Conservation (phyloP, 2,329 filamentous ascomycete genomes). For the Acarospora socialis region DNA sequence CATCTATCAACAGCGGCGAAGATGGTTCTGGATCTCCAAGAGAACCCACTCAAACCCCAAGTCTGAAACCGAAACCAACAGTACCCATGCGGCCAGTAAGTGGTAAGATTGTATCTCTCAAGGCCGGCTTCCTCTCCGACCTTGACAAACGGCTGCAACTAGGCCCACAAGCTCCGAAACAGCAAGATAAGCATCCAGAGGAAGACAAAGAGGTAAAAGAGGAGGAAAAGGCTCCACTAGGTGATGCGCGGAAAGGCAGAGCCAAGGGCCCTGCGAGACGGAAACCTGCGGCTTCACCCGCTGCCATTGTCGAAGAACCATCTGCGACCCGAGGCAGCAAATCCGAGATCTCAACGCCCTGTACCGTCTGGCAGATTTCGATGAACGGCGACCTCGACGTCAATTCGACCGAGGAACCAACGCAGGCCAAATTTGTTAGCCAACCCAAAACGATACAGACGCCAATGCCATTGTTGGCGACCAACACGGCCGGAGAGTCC, state of each 20-base stretch:
- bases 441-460: conserved; percentile 12
- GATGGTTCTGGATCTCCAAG: conserved; percentile 20
- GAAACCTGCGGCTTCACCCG: conserved; percentile 47
- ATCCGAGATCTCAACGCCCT: conserved; percentile 22
- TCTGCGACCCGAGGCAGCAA: conserved; percentile 17
- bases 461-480: conserved; percentile 14
- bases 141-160: conserved; percentile 78
- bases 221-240: conserved; percentile 61
- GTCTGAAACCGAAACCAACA: conserved; percentile 62
- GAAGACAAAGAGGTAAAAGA: conserved; percentile 42
- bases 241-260: conserved; percentile 78
- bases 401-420: conserved; percentile 6
- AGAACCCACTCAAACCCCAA: too few species aligned
- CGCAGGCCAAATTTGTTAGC: conserved; percentile 2
- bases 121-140: conserved; percentile 85
- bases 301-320: conserved; percentile 24
- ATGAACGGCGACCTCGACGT: conserved; percentile 26
- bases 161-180: conserved; percentile 68
- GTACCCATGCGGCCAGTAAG: conserved; percentile 66
- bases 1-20: conserved; percentile 22
- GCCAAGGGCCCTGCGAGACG: conserved; percentile 76
- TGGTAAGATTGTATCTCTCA: conserved; percentile 78
- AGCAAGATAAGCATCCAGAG: conserved; percentile 48
- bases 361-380: conserved; percentile 30
- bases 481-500: conserved; percentile 15